These are phyloP conservation scores for Aureobasidium sp. DNA, from an alignment of 2,329 filamentous ascomycete species.

Conservation along the genomic window DNA sequence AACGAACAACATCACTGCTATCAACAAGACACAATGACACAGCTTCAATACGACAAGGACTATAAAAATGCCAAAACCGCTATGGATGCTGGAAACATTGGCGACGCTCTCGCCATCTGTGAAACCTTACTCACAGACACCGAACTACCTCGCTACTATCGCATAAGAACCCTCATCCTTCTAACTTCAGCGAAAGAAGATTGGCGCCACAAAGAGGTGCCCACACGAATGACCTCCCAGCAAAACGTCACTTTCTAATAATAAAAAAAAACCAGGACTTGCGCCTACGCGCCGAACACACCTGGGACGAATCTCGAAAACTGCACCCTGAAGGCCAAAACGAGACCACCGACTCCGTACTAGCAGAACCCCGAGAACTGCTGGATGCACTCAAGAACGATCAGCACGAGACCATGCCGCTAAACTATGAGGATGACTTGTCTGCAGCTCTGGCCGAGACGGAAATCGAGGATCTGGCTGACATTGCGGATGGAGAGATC, in stretches of 20 bases:
- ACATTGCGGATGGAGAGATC: neutral
- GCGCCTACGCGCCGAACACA: neutral
- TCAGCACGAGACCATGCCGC: neutral
- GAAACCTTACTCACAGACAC: neutral
- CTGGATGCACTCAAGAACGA: neutral
- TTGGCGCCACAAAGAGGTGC: conserved; percentile 4
- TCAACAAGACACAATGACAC: neutral
- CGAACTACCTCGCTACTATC: conserved; percentile 9
- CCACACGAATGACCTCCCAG: neutral
- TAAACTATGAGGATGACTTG: neutral
- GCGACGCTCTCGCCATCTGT: neutral
- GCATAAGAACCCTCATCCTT: neutral
- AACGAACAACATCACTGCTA: neutral
- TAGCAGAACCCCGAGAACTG: neutral
- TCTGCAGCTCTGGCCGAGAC: conserved; percentile 1
- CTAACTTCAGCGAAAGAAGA: neutral
- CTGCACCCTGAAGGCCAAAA: neutral
- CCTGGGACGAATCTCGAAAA: neutral
- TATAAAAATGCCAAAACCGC: neutral
- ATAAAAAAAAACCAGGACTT: neutral
- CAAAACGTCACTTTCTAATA: neutral
- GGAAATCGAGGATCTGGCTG: conserved; percentile 1
- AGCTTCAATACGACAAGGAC: neutral
- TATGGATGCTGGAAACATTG: neutral
- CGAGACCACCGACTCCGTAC: neutral